A percentile compares a stretch with the other conserved stretches of the same genome.
Evolutionary conservation across 2,329 filamentous ascomycete species (phyloP).

Genomic region (Cladosporium sp.): DNA sequence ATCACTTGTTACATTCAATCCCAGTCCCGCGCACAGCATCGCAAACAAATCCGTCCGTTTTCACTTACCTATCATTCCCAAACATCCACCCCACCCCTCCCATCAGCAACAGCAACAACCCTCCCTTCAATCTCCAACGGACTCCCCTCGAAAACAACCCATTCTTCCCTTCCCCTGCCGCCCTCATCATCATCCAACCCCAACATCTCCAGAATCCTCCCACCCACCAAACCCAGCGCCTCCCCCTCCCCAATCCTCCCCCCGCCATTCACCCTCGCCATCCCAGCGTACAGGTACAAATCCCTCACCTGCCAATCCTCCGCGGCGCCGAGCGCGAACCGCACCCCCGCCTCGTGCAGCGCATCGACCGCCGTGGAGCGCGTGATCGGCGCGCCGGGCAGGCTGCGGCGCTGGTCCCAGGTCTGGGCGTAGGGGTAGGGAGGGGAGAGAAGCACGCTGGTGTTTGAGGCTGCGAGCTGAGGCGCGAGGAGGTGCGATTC

Average conservation of each 20-base stretch:
- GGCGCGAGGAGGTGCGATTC: conserved; percentile 58
- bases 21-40: too few species aligned
- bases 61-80: conserved; percentile 22
- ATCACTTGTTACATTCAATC: too few species aligned
- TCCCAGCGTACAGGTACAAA: conserved; percentile 56
- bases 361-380: conserved; percentile 59
- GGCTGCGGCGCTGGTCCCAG: conserved; percentile 60
- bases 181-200: conserved; percentile 37
- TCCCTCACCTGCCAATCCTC: conserved; percentile 62
- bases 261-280: conserved; percentile 54
- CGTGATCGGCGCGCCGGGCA: conserved; percentile 62
- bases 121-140: conserved; percentile 57
- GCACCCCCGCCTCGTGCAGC: conserved; percentile 57
- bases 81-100: conserved; percentile 28
- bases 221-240: conserved; percentile 55
- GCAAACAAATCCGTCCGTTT: too few species aligned
- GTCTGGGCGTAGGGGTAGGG: conserved; percentile 50
- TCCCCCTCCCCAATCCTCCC: conserved; percentile 52
- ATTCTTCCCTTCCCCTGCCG: conserved; percentile 41
- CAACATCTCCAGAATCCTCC: conserved; percentile 56
- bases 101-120: conserved; percentile 52
- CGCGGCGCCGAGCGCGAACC: conserved; percentile 54
- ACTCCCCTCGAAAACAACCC: conserved; percentile 60
- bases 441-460: conserved; percentile 59
- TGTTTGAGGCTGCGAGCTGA: conserved; percentile 53